These are phyloP conservation scores for Erythrobasidium hasegawianum DNA, from an alignment of 1,284 basidiomycete species.

Conservation along the genomic window DNA sequence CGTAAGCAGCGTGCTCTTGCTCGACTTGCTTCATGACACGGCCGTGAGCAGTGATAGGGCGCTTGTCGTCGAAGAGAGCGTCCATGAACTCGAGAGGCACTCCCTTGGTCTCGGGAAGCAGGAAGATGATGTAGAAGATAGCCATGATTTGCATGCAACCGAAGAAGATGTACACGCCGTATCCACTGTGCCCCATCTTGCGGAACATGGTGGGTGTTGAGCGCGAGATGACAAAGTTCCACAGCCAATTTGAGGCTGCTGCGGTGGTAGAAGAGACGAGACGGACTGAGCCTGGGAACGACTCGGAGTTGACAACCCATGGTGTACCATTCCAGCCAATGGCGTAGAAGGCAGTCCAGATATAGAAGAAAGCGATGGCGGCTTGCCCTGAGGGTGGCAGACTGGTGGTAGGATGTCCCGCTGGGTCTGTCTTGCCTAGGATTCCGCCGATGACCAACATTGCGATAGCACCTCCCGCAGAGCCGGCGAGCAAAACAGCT, in stretches of 20 bases:
- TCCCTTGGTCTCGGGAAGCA: constrained; percentile 45
- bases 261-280: constrained; percentile 38
- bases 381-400: constrained; percentile 35
- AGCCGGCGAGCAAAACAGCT: constrained; percentile 46
- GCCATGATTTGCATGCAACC: constrained; percentile 46
- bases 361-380: constrained; percentile 47
- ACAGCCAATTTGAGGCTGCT: constrained; percentile 19
- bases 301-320: constrained; percentile 48
- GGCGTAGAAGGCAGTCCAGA: constrained; percentile 48
- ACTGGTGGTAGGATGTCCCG: constrained; percentile 25
- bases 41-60: constrained; percentile 22
- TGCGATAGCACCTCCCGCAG: constrained; percentile 36
- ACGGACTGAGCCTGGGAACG: constrained; percentile 47
- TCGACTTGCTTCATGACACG: constrained; percentile 20
- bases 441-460: constrained; percentile 40
- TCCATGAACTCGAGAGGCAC: constrained; percentile 25
- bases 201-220: constrained; percentile 38
- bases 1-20: constrained; percentile 1
- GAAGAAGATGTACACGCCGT: constrained; percentile 50
- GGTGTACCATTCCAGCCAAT: constrained; percentile 43
- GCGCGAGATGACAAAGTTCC: constrained; percentile 43
- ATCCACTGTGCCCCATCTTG: constrained; percentile 34
- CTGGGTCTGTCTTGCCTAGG: constrained; percentile 8
- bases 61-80: constrained; percentile 20
- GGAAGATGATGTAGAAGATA: constrained; percentile 42